Percentiles rank a stretch among this genome's conserved stretches.
Evolutionary conservation across 495 filamentous ascomycete species (phyloP).

Genomic region (Aspergillus cristatus): DNA sequence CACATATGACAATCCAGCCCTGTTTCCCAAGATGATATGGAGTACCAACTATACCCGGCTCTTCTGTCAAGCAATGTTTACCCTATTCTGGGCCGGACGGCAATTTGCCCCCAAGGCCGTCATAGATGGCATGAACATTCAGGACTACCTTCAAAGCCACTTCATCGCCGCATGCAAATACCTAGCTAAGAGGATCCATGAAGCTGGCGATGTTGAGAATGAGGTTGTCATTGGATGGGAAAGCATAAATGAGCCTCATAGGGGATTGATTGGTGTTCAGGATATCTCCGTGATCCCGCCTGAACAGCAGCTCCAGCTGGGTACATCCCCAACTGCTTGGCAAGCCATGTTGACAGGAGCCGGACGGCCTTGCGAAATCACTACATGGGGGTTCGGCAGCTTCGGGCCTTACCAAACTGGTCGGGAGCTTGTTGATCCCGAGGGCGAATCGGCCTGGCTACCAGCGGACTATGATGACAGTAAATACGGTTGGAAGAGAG

Average conservation of each 20-base stretch:
- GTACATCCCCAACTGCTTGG: constrained; percentile 89
- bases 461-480: constrained; percentile 71
- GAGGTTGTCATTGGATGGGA: constrained; percentile 93
- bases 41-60: constrained; percentile 91
- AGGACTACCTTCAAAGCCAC: constrained; percentile 88
- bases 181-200: constrained; percentile 74
- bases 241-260: constrained; percentile 87
- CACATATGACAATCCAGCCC: constrained; percentile 74
- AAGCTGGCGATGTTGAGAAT: constrained; percentile 81
- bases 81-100: constrained; percentile 84
- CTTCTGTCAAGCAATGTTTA: constrained; percentile 85
- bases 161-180: constrained; percentile 71
- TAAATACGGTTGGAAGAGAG: constrained; percentile 83
- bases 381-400: constrained; percentile 87
- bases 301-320: constrained; percentile 88
- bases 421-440: constrained; percentile 72
- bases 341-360: constrained; percentile 87
- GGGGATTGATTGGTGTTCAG: constrained; percentile 77
- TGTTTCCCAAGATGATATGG: constrained; percentile 99
- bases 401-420: constrained; percentile 89
- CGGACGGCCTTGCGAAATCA: constrained; percentile 78
- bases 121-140: constrained; percentile 90
- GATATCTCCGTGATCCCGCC: constrained; percentile 74
- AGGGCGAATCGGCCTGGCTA: constrained; percentile 79
- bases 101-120: constrained; percentile 95